These are phyloP conservation scores for Priceomyces haplophilus DNA, from an alignment of 805 yeast genomes.

Conservation along the genomic window DNA sequence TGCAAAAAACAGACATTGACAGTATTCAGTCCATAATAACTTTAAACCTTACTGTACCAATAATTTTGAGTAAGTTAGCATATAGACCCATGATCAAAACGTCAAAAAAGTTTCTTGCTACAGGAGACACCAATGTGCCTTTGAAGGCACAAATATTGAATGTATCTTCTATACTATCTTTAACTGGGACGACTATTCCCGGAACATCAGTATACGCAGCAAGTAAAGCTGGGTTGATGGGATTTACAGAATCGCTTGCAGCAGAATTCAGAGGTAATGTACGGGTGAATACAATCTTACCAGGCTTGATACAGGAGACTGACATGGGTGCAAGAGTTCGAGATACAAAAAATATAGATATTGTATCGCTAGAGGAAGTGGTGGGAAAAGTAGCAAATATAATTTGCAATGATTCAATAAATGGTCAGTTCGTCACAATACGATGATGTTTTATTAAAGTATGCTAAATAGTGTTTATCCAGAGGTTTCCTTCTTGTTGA, in stretches of 20 bases:
- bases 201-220: slow-evolving; percentile 71
- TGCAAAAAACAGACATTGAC: slow-evolving; percentile 39
- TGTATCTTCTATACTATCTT: slow-evolving; percentile 62
- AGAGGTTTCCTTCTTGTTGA: neutral
- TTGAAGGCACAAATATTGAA: slow-evolving; percentile 48
- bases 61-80: slow-evolving; percentile 53
- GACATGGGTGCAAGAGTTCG: slow-evolving; percentile 52
- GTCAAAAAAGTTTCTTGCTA: slow-evolving; percentile 12
- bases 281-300: slow-evolving; percentile 62
- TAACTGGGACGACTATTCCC: slow-evolving; percentile 29
- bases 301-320: slow-evolving; percentile 66
- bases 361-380: slow-evolving; percentile 27
- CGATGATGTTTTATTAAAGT: neutral
- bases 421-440: slow-evolving; percentile 28
- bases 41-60: slow-evolving; percentile 61
- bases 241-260: slow-evolving; percentile 59
- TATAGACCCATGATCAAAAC: slow-evolving; percentile 47
- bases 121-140: neutral
- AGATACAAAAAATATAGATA: slow-evolving; percentile 16
- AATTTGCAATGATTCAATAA: slow-evolving; percentile 20
- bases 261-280: slow-evolving; percentile 55
- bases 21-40: slow-evolving; percentile 47
- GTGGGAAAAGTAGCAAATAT: slow-evolving; percentile 21
- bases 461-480: neutral
- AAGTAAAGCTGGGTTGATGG: slow-evolving; percentile 65